Base-by-base conservation (phyloP, 345 rosid genomes). In the Stellera chamaejasme region DNA sequence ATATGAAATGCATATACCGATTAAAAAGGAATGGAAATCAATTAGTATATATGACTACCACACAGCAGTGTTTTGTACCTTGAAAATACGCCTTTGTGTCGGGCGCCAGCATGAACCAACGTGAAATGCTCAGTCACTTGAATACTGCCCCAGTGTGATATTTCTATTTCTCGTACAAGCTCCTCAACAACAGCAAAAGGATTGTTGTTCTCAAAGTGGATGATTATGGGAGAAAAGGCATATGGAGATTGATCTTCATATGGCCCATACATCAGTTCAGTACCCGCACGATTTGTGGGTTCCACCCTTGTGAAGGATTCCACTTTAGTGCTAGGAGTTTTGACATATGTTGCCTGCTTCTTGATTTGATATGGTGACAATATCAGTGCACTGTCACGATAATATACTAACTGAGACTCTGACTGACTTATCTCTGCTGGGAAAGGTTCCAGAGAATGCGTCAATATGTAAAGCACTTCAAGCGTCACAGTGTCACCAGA, bases 171-270 rank as follows among this genome's bases (percentile, higher is more conserved):
- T 26, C 95, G 84, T 23, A 79, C 90, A 63, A 93, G 96, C 77
- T 90, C 97, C 83, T 94, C 93, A 64, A 94, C 99, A 68, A 94
- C 92, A 50, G 97, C 87, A 70, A 94, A 94, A 23, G 99, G 95
- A 73, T 79, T 77, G 77, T 90, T 94, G 65, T 90, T 90, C 84
- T 94, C 96, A 51, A 80, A 83, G 71, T 94, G 99, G 64, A 94
- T 61, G 50, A 79, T 71, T 57, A 94, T 64, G 2, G 99, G 96
- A 58, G 93, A 69, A 75, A 73, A 78, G 41, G 97, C 78, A 66
- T 83, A 79, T 4, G 97, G 82, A 61, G 81, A 45, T 13, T 44
- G 84, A 68, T 85, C 86, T 56, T 90, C 87, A 62, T 85, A 90
- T 49, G 96, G 96, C 59, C 99, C 99, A 73, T 94, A 94, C 72